Evolutionary conservation across 2,329 filamentous ascomycete species (phyloP).

Genomic region (Pezicula rhizophila): DNA sequence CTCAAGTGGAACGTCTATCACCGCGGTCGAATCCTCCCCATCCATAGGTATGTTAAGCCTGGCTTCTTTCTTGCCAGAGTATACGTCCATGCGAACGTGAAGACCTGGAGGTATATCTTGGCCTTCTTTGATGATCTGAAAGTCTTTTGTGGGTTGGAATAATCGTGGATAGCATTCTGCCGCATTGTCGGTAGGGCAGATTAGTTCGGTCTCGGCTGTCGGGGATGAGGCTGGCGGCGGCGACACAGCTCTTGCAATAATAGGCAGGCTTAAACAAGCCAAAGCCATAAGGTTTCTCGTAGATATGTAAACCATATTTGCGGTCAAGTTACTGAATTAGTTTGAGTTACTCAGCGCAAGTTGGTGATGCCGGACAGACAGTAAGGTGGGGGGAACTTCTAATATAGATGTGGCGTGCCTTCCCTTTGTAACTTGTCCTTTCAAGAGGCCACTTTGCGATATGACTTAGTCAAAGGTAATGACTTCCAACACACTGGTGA

Average conservation of each 20-base stretch:
- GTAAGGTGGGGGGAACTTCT: background rate
- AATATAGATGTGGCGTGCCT: background rate
- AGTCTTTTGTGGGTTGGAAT: conserved; percentile 59
- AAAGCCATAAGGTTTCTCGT: conserved; percentile 14
- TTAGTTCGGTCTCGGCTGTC: conserved; percentile 43
- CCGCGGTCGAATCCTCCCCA: conserved; percentile 46
- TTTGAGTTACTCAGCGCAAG: background rate
- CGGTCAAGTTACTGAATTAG: background rate
- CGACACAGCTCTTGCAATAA: conserved; percentile 16
- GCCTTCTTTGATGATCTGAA: conserved; percentile 56
- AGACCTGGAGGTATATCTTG: conserved; percentile 61
- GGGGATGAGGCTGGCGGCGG: conserved; percentile 14
- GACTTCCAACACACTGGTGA: conserved; percentile 20
- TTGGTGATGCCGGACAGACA: background rate
- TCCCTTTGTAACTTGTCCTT: background rate
- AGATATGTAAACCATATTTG: conserved; percentile 17
- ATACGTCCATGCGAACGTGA: conserved; percentile 60
- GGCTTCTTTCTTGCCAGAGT: conserved; percentile 58
- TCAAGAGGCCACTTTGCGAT: conserved; percentile 13
- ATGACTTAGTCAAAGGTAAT: conserved; percentile 18
- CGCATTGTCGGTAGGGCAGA: conserved; percentile 56
- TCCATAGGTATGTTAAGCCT: conserved; percentile 54
- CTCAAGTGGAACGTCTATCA: conserved; percentile 45
- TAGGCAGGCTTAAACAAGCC: conserved; percentile 17
- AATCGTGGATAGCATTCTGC: conserved; percentile 60